These are phyloP conservation scores for Ophiostoma australiae DNA, from an alignment of 2,329 filamentous ascomycete genomes.

Conservation along the genomic window DNA sequence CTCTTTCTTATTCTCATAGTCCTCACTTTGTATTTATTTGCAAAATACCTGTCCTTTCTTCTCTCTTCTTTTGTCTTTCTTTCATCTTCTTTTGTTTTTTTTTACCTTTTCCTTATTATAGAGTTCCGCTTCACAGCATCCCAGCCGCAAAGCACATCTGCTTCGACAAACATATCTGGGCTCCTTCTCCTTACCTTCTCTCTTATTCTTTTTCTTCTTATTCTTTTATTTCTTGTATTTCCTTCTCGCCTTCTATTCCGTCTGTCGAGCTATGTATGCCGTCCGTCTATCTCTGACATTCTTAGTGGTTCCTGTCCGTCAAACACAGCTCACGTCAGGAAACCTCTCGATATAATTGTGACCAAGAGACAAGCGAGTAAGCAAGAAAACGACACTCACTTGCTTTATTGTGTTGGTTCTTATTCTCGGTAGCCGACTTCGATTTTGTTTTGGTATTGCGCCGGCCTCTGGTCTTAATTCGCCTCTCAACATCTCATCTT, in stretches of 20 bases:
- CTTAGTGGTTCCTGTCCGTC: constrained; percentile 15
- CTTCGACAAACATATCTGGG: constrained; percentile 6
- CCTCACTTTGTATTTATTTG: background rate
- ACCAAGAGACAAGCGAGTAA: background rate
- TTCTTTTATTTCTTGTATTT: background rate
- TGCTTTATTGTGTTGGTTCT: background rate
- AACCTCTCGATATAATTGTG: background rate
- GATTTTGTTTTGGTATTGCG: background rate
- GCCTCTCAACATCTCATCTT: background rate
- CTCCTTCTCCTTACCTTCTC: background rate
- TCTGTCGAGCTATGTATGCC: constrained; percentile 44
- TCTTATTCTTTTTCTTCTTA: background rate
- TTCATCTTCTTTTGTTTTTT: constrained; percentile 4
- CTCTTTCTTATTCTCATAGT: background rate
- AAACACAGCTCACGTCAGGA: background rate
- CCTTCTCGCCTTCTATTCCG: background rate
- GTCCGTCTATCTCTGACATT: constrained; percentile 41
- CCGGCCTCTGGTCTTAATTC: background rate
- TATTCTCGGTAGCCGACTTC: background rate
- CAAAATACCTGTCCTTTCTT: background rate
- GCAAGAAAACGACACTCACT: background rate
- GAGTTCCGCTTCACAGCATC: constrained; percentile 13
- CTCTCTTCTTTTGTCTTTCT: background rate
- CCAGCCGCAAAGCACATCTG: constrained; percentile 15
- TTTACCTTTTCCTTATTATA: background rate